A percentile compares a stretch with the other conserved stretches of the same genome.
Evolutionary conservation across 768 basidiomycete genomes (phyloP).

Genomic region (Agaricus blazei): DNA sequence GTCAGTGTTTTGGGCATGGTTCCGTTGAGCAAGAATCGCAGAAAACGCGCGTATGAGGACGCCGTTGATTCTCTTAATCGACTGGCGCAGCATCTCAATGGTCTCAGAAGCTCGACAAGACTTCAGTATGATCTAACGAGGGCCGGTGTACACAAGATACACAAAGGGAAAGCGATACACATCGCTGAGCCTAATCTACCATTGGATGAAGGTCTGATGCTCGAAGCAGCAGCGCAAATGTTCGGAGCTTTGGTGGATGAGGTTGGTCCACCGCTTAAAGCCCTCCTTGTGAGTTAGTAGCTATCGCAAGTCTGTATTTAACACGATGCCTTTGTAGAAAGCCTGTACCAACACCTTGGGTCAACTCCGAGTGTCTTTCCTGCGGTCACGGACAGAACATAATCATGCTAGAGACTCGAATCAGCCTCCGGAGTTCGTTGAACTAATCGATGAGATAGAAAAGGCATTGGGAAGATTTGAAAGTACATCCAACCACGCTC

Average conservation of each 20-base stretch:
- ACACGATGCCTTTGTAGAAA: slow-evolving; percentile 31
- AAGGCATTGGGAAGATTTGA: slow-evolving; percentile 70
- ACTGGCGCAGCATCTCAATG: slow-evolving; percentile 91
- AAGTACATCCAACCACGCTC: slow-evolving; percentile 78
- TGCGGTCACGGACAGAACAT: slow-evolving; percentile 32
- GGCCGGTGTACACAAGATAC: slow-evolving; percentile 33
- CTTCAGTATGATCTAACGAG: slow-evolving; percentile 80
- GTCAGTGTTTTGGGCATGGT: slow-evolving; percentile 12
- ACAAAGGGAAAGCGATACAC: slow-evolving; percentile 14
- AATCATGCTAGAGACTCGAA: slow-evolving; percentile 27
- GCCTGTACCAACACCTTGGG: slow-evolving; percentile 57
- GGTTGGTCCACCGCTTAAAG: slow-evolving; percentile 70
- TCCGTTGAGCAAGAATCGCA: slow-evolving; percentile 18
- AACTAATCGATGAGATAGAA: slow-evolving; percentile 62
- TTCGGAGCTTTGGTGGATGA: slow-evolving; percentile 80
- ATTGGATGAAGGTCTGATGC: slow-evolving; percentile 35
- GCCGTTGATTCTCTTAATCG: slow-evolving; percentile 83
- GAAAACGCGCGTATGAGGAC: slow-evolving; percentile 70
- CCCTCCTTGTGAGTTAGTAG: slow-evolving; percentile 53
- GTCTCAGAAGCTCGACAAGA: slow-evolving; percentile 77
- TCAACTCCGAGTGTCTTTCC: slow-evolving; percentile 62
- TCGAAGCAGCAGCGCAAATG: slow-evolving; percentile 62
- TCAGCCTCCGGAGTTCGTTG: slow-evolving; percentile 55
- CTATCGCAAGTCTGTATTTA: not conserved
- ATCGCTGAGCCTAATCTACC: slow-evolving; percentile 5